Percentiles rank a stretch among this genome's conserved stretches.
phyloP scores from a whole-genome alignment of 2,329 filamentous ascomycete species.

The Orbilia ellipsospora region DNA sequence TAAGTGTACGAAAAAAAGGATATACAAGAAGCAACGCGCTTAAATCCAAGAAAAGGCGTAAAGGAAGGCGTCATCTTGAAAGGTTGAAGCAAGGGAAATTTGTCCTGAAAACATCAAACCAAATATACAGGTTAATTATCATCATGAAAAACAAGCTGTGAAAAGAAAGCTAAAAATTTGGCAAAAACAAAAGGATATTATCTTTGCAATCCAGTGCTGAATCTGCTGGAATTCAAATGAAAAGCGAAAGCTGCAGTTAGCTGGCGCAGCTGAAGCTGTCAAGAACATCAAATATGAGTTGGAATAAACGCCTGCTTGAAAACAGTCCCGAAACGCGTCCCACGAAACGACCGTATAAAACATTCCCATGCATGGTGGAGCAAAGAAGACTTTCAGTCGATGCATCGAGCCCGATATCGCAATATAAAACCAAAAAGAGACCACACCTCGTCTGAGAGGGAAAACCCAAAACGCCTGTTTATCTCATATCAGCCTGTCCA shows the following conservation, averaged over 20 bases:
- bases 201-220: neutral
- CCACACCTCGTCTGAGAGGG: too few species aligned
- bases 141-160: neutral
- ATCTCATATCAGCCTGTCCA: too few species aligned
- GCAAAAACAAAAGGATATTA: neutral
- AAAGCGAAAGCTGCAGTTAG: neutral
- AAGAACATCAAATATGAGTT: neutral
- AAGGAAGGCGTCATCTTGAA: neutral
- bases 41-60: constrained; percentile 5
- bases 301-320: constrained; percentile 28
- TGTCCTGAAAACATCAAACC: neutral
- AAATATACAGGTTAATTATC: constrained; percentile 4
- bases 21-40: constrained; percentile 28
- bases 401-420: too few species aligned
- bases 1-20: constrained; percentile 14
- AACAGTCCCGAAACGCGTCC: constrained; percentile 1
- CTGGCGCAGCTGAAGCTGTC: too few species aligned
- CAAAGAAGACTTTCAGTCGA: too few species aligned
- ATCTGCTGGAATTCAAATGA: constrained; percentile 8
- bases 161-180: neutral
- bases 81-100: neutral
- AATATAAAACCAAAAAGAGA: too few species aligned
- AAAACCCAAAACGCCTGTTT: too few species aligned
- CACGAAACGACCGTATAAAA: too few species aligned
- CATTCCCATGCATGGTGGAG: too few species aligned